Evolutionary conservation across 805 yeast genomes (phyloP), one percentile per base, ranked within the genome.

Genomic region (Cyberlindnera mycetangii): DNA sequence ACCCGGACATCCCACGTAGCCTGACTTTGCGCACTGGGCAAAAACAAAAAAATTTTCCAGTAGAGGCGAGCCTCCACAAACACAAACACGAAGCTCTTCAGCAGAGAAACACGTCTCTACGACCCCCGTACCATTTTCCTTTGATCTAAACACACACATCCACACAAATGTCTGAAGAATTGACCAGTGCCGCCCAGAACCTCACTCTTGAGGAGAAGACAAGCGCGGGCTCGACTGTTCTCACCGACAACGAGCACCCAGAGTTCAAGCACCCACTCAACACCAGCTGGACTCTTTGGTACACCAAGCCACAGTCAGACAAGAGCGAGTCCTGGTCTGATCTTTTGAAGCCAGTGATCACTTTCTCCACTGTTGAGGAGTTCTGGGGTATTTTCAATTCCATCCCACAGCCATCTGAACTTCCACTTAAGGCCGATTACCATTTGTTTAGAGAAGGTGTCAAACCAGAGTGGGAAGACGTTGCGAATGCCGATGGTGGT

Each of bases 391-490:
- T 92, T 54, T 86, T 81, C 75, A 90, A 93, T 69, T 85, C 95
- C 34, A 83, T 93, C 58, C 98, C 98, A 55, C 81, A 81, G 58
- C 96, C 96, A 41, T 79, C 81, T 51, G 96, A 89, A 64, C 76
- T 93, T 64, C 98, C 98, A 57, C 63, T 84, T 60, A 87, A 83
- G 68, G 86, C 97, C 11, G 98, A 93, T 70, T 92, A 92, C 71
- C 96, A 93, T 66, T 79, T 92, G 61, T 93, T 93, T 76, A 85
- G 92, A 71, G 86, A 85, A 64, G 96, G 89, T 47, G 81, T 93
- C 60, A 85, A 88, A 68, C 99, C 99, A 45, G 98, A 93, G 76
- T 93, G 99, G 99, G 99, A 93, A 75, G 98, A 93, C 68, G 75
- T 71, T 43, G 78, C 80, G 53, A 93, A 93, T 69, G 68, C 86